Conservation (phyloP, 805 yeast genomes). For the Wickerhamiella shivajii region DNA sequence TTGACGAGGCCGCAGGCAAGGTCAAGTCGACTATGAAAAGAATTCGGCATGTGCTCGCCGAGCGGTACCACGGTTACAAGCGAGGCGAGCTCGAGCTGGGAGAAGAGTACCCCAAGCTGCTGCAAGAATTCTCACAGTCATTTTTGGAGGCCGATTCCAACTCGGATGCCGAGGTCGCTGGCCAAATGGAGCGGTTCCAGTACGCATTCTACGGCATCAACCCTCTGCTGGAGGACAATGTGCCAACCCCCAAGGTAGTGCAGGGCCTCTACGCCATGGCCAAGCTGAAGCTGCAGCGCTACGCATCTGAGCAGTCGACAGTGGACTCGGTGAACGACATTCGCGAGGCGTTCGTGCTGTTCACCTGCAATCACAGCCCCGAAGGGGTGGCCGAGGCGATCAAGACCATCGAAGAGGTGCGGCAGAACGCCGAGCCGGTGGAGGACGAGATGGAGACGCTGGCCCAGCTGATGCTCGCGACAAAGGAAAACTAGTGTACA, state of each 20-base stretch:
- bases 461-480: constrained; percentile 18
- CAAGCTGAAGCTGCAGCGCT: constrained; percentile 46
- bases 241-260: constrained; percentile 43
- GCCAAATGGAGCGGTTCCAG: constrained; percentile 63
- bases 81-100: constrained; percentile 33
- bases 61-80: constrained; percentile 60
- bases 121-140: constrained; percentile 40
- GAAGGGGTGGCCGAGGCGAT: constrained; percentile 30
- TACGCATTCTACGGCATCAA: constrained; percentile 74
- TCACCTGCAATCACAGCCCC: constrained; percentile 32
- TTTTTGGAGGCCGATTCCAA: constrained; percentile 42
- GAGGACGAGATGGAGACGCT: constrained; percentile 18
- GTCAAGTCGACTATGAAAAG: constrained; percentile 56
- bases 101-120: constrained; percentile 32
- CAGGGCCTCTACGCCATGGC: constrained; percentile 60
- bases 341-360: constrained; percentile 36
- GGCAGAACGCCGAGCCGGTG: constrained; percentile 25
- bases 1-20: constrained; percentile 27
- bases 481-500: neutral
- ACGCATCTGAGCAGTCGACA: constrained; percentile 23
- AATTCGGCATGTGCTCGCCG: constrained; percentile 75
- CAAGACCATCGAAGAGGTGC: constrained; percentile 31
- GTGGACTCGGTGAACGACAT: constrained; percentile 19
- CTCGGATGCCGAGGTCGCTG: constrained; percentile 46
- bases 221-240: constrained; percentile 46